Percentiles rank a stretch among this genome's conserved stretches.
phyloP scores from a whole-genome alignment of 176 grass and related monocot genomes.

The Ampelocalamus luodianensis region DNA sequence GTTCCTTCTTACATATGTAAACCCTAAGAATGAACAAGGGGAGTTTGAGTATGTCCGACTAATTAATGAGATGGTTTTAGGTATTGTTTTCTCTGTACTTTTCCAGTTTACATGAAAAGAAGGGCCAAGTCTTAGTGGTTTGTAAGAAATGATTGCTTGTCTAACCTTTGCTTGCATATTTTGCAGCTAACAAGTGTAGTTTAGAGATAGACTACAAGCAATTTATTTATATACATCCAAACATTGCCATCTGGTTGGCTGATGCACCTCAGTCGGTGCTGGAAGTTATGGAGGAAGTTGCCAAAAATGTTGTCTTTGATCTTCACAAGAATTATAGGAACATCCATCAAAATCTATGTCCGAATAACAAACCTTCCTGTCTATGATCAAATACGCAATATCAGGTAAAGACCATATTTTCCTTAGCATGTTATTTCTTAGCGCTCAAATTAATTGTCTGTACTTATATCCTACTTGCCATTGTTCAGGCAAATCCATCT shows the following conservation, averaged over 20 bases:
- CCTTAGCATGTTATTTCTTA: not conserved
- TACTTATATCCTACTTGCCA: constrained; percentile 32
- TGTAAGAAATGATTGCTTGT: constrained; percentile 11
- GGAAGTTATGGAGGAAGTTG: constrained; percentile 97
- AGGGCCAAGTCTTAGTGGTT: not conserved
- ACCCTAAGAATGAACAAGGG: constrained; percentile 93
- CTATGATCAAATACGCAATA: constrained; percentile 96
- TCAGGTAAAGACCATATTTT: constrained; percentile 63
- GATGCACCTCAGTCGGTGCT: constrained; percentile 96
- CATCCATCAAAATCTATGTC: constrained; percentile 91
- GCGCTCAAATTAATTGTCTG: constrained; percentile 5
- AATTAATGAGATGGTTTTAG: constrained; percentile 97
- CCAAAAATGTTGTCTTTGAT: constrained; percentile 92
- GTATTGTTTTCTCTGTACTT: constrained; percentile 47
- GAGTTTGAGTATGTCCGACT: constrained; percentile 92
- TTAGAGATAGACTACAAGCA: constrained; percentile 97
- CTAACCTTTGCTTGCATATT: constrained; percentile 28
- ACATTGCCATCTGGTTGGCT: constrained; percentile 96
- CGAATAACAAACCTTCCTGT: constrained; percentile 93
- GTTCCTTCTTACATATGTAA: constrained; percentile 94
- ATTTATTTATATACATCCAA: constrained; percentile 90
- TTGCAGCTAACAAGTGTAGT: constrained; percentile 91
- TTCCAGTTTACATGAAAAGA: constrained; percentile 6
- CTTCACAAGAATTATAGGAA: constrained; percentile 95
- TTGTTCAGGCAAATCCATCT: constrained; percentile 90